Conservation (phyloP, 1,139 yeast genomes). For the Suhomyces coccinellae region DNA sequence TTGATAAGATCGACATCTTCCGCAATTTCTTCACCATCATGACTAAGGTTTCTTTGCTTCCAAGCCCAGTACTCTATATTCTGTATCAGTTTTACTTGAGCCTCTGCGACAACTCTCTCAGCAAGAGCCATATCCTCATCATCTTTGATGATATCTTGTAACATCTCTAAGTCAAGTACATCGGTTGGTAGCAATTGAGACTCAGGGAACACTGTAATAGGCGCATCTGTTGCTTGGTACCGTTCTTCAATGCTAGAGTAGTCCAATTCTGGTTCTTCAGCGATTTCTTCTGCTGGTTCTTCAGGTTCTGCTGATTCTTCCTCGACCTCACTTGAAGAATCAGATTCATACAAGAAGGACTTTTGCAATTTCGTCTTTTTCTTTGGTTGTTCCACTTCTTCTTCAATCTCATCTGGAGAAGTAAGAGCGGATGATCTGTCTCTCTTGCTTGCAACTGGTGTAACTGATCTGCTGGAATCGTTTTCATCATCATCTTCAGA, state of each 20-base stretch:
- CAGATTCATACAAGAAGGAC: constrained; percentile 34
- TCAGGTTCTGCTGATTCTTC: constrained; percentile 11
- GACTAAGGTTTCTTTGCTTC: constrained; percentile 47
- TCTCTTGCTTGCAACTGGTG: constrained; percentile 38
- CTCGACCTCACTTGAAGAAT: constrained; percentile 14
- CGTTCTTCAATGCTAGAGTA: constrained; percentile 33
- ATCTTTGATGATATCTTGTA: constrained; percentile 64
- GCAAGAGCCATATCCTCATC: constrained; percentile 68
- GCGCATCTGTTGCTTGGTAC: constrained; percentile 49
- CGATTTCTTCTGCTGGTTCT: constrained; percentile 11
- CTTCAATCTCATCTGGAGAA: constrained; percentile 33
- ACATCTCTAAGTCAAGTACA: constrained; percentile 45
- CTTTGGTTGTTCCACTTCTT: constrained; percentile 24
- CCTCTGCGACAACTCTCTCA: constrained; percentile 40
- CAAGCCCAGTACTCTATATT: constrained; percentile 67
- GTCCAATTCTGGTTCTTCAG: constrained; percentile 17
- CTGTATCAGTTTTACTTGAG: constrained; percentile 29
- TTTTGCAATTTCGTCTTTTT: constrained; percentile 19
- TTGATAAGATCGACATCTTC: constrained; percentile 32
- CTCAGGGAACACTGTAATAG: constrained; percentile 55
- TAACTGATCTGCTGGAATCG: constrained; percentile 43
- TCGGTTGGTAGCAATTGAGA: constrained; percentile 25
- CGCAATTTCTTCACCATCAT: constrained; percentile 25
- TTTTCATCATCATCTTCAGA: constrained; percentile 40
- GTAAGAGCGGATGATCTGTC: constrained; percentile 13